Evolutionary conservation across 2,329 filamentous ascomycete genomes (phyloP), one percentile per base, ranked within the genome.

Genomic region (Cladosporium oxysporum): DNA sequence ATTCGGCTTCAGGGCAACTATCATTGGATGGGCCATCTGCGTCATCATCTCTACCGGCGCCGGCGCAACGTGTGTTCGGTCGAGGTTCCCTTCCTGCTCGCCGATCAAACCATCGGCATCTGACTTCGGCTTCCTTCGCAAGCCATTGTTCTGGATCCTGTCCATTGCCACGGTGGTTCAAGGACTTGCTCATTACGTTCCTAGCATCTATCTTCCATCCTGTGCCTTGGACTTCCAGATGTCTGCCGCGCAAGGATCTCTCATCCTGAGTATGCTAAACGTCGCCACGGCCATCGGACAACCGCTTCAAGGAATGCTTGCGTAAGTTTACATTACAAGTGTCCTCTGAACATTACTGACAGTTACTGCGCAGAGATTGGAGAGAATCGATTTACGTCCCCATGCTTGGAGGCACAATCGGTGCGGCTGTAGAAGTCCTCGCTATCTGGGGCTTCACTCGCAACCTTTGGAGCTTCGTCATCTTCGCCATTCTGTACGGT

Each of bases 191-290:
- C 50, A 53, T 53, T 53, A 53, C 26, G 50, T 53, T 2, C 50
- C 50, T 5, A 53, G 50, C 50, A 53, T 53, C 16, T 53, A 53
- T 53, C 50, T 53, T 16, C 50, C 50, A 29, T 53, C 50, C 26
- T 53, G 29, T 28, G 50, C 50, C 16, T 29, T 29, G 18, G 50
- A 31, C 16, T 31, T 53, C 10, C 26, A 29, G 12, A 31, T 53
- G 50, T 53, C 50, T 16, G 16, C 50, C 10, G 26, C 50, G 1
- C 26, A 53, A 29, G 26, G 50, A n/a, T 53, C 26, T 29, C 50
- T 53, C 5, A 18, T 53, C 10, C 26, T 53, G 26, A 53, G 50
- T 29, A 53, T 53, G 50, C 50, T 53, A 5, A 53, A 53, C 12
- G 50, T 53, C 29, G 50, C 50, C 14, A 53, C 50, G 16, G 50